Evolutionary conservation across 1,284 basidiomycete species (phyloP), one percentile per base, ranked within the genome.

Genomic region (Wallemia hederae): DNA sequence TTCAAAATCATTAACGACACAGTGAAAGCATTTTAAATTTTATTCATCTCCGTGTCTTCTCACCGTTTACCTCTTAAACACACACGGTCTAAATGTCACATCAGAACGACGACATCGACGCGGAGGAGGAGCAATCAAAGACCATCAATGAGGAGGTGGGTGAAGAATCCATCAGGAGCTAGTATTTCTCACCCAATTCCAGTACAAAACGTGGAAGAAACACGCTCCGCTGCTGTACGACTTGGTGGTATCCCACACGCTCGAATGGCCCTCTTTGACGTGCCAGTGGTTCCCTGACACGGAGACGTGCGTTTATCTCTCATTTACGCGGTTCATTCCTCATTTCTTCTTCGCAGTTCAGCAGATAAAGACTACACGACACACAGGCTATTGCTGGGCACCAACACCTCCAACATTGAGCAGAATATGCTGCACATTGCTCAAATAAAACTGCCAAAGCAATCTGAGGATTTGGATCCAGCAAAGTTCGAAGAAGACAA

Each of bases 231-330:
- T 94, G 72, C 79, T 97, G 26, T 98, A 99, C 72, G 92, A 98
- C 72, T 78, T 92, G 24, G 87, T 98, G 65, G 85, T 99, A 67
- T 97, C 92, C 0, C 91, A 97, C 69, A 92, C 94, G 26, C 77
- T 98, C 60, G 90, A 96, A 70, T 99, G 94, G 94, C 94, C 94
- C 19, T 89, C 83, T 67, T 71, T 99, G 67, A 99, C 94, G 1
- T 91, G 87, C 70, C 94, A 98, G 73, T 99, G 94, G 94, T 87
- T 99, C 70, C 94, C 94, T 0, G 92, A 99, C 75, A 83, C 82
- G 71, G 89, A 96, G 72, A 78, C 79, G 88, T 90, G 67, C 67
- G 84, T 74, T 28, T 27, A 24, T 33, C 31, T 15, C 11, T n/a
- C 58, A 34, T 55, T 2, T 3, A 56, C 25, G 19, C 55, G 33